These are phyloP conservation scores for Chara braunii DNA, from an alignment of 139 green algal genomes.

Conservation along the genomic window DNA sequence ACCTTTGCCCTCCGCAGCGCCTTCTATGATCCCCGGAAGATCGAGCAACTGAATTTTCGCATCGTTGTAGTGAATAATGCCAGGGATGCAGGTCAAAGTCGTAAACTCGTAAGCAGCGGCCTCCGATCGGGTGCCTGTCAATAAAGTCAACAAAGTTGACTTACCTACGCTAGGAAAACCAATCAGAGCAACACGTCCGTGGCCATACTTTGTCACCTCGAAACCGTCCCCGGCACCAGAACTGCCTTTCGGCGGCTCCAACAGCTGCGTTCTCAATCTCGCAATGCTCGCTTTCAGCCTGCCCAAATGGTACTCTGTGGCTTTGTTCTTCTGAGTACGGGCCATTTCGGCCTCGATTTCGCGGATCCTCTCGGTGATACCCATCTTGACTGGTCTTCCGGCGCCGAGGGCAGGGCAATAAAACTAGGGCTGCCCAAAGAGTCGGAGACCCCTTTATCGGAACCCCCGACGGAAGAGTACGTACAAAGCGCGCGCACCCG, in stretches of 20 bases:
- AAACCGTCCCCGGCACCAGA: constrained; percentile 74
- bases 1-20: constrained; percentile 88
- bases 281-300: constrained; percentile 94
- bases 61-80: constrained; percentile 98
- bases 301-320: constrained; percentile 87
- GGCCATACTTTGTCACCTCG: constrained; percentile 94
- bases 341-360: constrained; percentile 97
- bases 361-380: constrained; percentile 63
- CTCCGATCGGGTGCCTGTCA: constrained; percentile 62
- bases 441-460: too few species aligned
- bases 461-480: too few species aligned
- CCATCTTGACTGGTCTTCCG: too few species aligned
- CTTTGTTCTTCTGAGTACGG: constrained; percentile 97
- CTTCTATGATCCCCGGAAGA: constrained; percentile 98
- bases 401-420: too few species aligned
- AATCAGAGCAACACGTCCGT: constrained; percentile 89
- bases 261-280: constrained; percentile 91
- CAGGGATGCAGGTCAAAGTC: constrained; percentile 94
- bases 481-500: too few species aligned
- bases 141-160: constrained; percentile 86
- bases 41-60: constrained; percentile 99
- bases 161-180: constrained; percentile 84
- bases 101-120: constrained; percentile 95
- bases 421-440: too few species aligned
- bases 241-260: constrained; percentile 65